Base-by-base conservation (phyloP, 257 asterid species). In the Solanum neorickii region DNA sequence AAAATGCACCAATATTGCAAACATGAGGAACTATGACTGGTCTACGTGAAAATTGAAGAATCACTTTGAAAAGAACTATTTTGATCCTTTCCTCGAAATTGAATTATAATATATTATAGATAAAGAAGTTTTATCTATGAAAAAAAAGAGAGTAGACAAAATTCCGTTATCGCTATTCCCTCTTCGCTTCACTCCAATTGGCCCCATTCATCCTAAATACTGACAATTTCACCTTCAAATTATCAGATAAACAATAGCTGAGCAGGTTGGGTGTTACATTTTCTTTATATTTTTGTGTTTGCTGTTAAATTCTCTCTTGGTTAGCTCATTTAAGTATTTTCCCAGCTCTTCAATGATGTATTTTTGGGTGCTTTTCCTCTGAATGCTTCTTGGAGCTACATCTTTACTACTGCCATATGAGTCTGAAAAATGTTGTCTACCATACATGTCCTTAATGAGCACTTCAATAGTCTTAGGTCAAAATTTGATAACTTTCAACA, bases 401-500 rank as follows among this genome's bases (percentile, higher is more conserved):
- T 78, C 25, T 46, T 25, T 78, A 25, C n/a, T 46, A 15, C n/a
- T 78, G 39, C 25, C 14, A 41, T 78, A 31, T 52, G 87, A 70
- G 62, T 86, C 88, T 90, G 93, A 90, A 94, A 94, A 93, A 94
- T 94, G 97, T 92, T 94, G 97, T 88, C 39, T 91, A 86, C 82
- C 47, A 85, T 87, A 76, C 94, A 93, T 91, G 93, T 92, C 89
- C 92, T 94, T 94, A 92, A 97, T 97, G 99, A 95, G 98, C 97
- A 91, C 94, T 91, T 95, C 98, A 92, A 87, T 93, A 88, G 90
- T 93, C 88, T 91, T 93, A 60, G 92, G 96, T 88, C 93, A 90
- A 91, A 94, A 89, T 89, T 91, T 92, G 77, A 75, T 91, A 84
- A 89, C 92, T 62, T 91, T 80, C 88, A 92, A 89, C 70, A 91